Evolutionary conservation across 2,329 filamentous ascomycete species (phyloP).

Genomic region (Orbilia quercus): DNA sequence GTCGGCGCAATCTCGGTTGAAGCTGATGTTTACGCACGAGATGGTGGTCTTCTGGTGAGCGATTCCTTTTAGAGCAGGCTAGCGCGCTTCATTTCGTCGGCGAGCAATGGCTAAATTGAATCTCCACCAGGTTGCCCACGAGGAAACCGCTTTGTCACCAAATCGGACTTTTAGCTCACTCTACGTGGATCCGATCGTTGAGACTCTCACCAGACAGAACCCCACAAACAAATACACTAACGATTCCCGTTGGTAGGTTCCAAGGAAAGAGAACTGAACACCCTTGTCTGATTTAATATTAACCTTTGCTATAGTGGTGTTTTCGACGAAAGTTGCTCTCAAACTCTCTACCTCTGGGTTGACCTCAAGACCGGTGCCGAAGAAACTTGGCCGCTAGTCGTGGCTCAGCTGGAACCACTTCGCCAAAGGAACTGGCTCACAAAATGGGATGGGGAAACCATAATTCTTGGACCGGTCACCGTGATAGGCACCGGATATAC

Average conservation of each 20-base stretch:
- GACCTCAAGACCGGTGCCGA: conserved; percentile 74
- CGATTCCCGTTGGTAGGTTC: conserved; percentile 56
- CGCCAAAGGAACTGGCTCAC: conserved; percentile 71
- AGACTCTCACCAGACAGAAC: conserved; percentile 70
- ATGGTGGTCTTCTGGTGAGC: conserved; percentile 68
- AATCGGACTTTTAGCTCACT: conserved; percentile 72
- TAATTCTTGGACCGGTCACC: conserved; percentile 69
- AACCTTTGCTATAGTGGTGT: conserved; percentile 56
- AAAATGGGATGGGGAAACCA: conserved; percentile 65
- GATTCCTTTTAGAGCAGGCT: neutral
- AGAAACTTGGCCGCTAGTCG: conserved; percentile 68
- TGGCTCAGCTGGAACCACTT: conserved; percentile 71
- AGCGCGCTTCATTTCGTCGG: neutral
- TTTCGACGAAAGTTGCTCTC: conserved; percentile 63
- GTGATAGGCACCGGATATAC: conserved; percentile 75
- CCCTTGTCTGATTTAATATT: neutral
- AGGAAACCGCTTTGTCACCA: conserved; percentile 67
- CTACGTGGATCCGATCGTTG: conserved; percentile 73
- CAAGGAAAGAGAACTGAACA: neutral
- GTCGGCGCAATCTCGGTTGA: conserved; percentile 73
- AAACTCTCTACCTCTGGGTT: conserved; percentile 72
- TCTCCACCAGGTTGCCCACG: conserved; percentile 69
- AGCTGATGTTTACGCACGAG: conserved; percentile 75
- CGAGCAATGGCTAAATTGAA: conserved; percentile 12
- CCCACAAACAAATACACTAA: conserved; percentile 64